Evolutionary conservation across 805 yeast species (phyloP).

Genomic region (Yarrowia sp.): DNA sequence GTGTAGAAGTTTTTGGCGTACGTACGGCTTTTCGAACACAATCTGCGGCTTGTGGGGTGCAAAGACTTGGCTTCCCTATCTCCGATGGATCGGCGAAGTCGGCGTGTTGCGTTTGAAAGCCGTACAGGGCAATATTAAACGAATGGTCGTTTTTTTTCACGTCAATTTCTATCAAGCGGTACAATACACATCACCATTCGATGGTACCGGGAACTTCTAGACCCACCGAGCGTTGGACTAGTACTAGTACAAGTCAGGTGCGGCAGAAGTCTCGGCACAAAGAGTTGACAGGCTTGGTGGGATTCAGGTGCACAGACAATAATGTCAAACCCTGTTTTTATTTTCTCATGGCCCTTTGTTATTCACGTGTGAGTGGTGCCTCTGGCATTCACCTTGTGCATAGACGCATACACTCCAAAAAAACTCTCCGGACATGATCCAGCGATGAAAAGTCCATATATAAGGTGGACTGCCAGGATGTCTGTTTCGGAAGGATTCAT

Average conservation of each 20-base stretch:
- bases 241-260: neutral
- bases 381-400: neutral
- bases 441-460: neutral
- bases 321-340: neutral
- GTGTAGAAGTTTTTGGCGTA: neutral
- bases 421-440: neutral
- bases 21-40: neutral
- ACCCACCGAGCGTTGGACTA: neutral
- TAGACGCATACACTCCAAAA: neutral
- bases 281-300: neutral
- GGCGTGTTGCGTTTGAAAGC: too few species aligned
- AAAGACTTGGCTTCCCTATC: neutral
- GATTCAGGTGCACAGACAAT: neutral
- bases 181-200: too few species aligned
- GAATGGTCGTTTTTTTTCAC: neutral
- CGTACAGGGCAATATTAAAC: neutral
- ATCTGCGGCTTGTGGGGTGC: neutral
- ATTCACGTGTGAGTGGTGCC: slow-evolving; percentile 3
- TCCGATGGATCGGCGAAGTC: neutral
- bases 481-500: neutral
- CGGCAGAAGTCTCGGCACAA: neutral
- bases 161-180: too few species aligned
- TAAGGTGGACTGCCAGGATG: neutral
- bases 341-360: neutral
- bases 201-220: too few species aligned